phyloP scores from a whole-genome alignment of 73 alveolate genomes.

The Paramecium pentaurelia region DNA sequence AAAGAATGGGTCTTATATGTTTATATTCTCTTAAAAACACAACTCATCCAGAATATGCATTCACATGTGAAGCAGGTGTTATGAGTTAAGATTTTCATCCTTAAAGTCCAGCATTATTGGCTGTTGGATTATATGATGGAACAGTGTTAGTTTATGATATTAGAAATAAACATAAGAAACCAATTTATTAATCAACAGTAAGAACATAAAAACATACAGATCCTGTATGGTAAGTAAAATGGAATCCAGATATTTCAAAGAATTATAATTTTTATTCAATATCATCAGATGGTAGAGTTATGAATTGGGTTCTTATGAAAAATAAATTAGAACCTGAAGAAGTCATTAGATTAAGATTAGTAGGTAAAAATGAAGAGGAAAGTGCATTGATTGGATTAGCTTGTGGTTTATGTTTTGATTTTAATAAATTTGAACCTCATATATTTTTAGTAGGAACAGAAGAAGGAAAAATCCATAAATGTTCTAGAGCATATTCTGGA shows the following conservation, averaged over 20 bases:
- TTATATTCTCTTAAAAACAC: constrained; percentile 97
- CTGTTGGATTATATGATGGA: constrained; percentile 99
- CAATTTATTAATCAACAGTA: constrained; percentile 94
- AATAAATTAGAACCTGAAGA: constrained; percentile 94
- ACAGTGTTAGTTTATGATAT: constrained; percentile 99
- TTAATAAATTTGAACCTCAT: constrained; percentile 92
- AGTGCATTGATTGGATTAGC: constrained; percentile 92
- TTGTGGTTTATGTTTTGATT: constrained; percentile 99
- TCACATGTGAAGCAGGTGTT: constrained; percentile 97
- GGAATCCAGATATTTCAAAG: constrained; percentile 92
- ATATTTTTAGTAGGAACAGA: constrained; percentile 99
- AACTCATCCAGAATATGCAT: constrained; percentile 98
- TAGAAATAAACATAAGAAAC: constrained; percentile 92
- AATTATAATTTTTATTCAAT: constrained; percentile 91
- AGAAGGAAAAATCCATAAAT: constrained; percentile 99
- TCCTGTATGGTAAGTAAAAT: constrained; percentile 99
- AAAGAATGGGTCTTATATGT: constrained; percentile 96
- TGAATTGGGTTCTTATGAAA: constrained; percentile 96
- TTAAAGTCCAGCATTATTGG: constrained; percentile 95
- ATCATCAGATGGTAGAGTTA: constrained; percentile 99
- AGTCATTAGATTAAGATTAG: constrained; percentile 80
- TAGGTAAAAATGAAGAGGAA: constrained; percentile 81
- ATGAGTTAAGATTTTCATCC: constrained; percentile 99
- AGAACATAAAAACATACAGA: constrained; percentile 98
- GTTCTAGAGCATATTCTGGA: constrained; percentile 98